A percentile compares a stretch with the other conserved stretches of the same genome.
These are phyloP conservation scores for Fusarium brachygibbosum DNA, from an alignment of 2,329 filamentous ascomycete genomes.

Conservation along the genomic window DNA sequence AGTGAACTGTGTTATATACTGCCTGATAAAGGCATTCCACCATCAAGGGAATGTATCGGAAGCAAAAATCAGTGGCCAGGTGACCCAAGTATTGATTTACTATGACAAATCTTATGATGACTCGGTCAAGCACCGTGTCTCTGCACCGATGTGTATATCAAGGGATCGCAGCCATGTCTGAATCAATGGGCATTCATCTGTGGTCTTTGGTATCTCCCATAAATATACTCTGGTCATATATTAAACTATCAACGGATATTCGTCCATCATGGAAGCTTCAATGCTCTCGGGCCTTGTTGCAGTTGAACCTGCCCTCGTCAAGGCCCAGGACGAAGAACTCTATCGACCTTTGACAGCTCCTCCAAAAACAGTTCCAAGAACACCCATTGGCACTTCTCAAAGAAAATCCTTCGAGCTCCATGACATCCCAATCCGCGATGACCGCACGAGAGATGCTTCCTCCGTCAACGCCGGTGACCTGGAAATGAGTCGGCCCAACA, in stretches of 20 bases:
- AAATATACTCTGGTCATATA: neutral
- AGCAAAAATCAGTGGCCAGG: slow-evolving; percentile 11
- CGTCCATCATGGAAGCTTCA: slow-evolving; percentile 52
- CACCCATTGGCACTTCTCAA: slow-evolving; percentile 56
- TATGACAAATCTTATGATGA: slow-evolving; percentile 8
- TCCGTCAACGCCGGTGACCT: slow-evolving; percentile 51
- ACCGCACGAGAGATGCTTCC: slow-evolving; percentile 13
- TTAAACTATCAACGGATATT: neutral
- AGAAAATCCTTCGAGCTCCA: slow-evolving; percentile 51
- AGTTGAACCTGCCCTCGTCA: slow-evolving; percentile 48
- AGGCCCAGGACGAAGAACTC: slow-evolving; percentile 37
- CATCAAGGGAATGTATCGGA: slow-evolving; percentile 2
- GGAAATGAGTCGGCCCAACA: slow-evolving; percentile 68
- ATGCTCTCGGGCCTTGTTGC: slow-evolving; percentile 53
- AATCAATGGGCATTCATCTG: neutral
- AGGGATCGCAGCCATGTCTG: neutral
- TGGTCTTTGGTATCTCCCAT: neutral
- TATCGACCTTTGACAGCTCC: slow-evolving; percentile 50
- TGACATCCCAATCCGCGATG: slow-evolving; percentile 33
- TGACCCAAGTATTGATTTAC: slow-evolving; percentile 19
- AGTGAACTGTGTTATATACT: slow-evolving; percentile 5
- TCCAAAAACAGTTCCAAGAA: slow-evolving; percentile 56
- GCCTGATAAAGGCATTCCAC: slow-evolving; percentile 36
- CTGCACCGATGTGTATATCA: slow-evolving; percentile 1
- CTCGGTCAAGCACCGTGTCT: neutral